phyloP scores from a whole-genome alignment of 2,329 filamentous ascomycete genomes.

The Trichoderma sp. region DNA sequence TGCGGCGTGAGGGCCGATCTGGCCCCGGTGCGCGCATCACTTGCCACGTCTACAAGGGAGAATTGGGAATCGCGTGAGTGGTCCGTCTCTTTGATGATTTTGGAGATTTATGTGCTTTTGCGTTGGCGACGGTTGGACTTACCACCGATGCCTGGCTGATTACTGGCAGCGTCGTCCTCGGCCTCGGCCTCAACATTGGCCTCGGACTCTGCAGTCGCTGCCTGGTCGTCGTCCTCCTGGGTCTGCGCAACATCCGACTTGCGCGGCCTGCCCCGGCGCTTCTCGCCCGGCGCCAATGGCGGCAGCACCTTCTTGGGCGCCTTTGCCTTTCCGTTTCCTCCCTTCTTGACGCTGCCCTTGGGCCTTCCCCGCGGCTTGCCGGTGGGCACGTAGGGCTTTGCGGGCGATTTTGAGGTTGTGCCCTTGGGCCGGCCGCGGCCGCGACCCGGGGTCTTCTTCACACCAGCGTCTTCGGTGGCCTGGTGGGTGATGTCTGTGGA shows the following conservation, averaged over 20 bases:
- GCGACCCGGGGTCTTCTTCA: constrained; percentile 46
- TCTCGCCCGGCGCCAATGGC: constrained; percentile 29
- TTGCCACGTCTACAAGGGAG: constrained; percentile 19
- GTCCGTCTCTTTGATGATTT: constrained; percentile 9
- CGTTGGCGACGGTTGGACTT: constrained; percentile 24
- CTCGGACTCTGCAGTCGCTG: constrained; percentile 29
- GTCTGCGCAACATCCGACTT: constrained; percentile 34
- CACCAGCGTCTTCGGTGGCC: constrained; percentile 36
- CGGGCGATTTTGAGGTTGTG: constrained; percentile 40
- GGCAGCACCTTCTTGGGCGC: constrained; percentile 29
- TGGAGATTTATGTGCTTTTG: constrained; percentile 2
- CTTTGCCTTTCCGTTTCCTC: constrained; percentile 5
- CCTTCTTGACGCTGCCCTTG: constrained; percentile 45
- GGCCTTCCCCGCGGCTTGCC: constrained; percentile 56
- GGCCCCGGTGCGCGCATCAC: constrained; percentile 11
- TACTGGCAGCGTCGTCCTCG: constrained; percentile 21
- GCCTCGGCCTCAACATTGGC: constrained; percentile 31
- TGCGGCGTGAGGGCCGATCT: constrained; percentile 22
- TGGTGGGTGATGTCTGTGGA: constrained; percentile 39
- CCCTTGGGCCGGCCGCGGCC: constrained; percentile 51
- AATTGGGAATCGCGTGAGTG: constrained; percentile 23
- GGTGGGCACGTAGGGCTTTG: constrained; percentile 43
- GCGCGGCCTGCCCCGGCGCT: constrained; percentile 39
- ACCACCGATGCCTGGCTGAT: constrained; percentile 21
- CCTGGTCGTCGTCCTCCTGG: constrained; percentile 34